A percentile compares a stretch with the other conserved stretches of the same genome.
These are phyloP conservation scores for Penicillium egyptiacum DNA, from an alignment of 495 filamentous ascomycete species.

Conservation along the genomic window DNA sequence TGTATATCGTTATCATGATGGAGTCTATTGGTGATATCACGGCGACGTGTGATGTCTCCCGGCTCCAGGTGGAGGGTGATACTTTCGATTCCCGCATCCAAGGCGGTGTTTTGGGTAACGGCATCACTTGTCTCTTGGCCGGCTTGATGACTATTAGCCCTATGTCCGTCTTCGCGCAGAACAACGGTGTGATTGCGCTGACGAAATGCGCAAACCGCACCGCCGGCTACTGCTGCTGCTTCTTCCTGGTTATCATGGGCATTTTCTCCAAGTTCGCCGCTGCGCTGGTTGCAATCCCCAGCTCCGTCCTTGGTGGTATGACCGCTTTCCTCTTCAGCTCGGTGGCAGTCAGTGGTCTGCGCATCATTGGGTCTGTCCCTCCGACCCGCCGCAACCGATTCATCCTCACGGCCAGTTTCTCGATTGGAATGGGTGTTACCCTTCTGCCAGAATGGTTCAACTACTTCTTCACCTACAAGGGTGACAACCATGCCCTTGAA, in stretches of 20 bases:
- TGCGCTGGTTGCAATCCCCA: slow-evolving; percentile 77
- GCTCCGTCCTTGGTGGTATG: slow-evolving; percentile 84
- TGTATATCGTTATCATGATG: slow-evolving; percentile 86
- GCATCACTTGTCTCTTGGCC: slow-evolving; percentile 77
- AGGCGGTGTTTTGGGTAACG: slow-evolving; percentile 75
- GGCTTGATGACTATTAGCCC: slow-evolving; percentile 83
- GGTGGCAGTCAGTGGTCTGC: slow-evolving; percentile 82
- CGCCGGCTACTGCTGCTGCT: slow-evolving; percentile 73
- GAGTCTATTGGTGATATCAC: slow-evolving; percentile 77
- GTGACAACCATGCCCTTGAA: slow-evolving; percentile 66
- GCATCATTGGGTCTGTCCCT: slow-evolving; percentile 74
- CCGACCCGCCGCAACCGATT: slow-evolving; percentile 88
- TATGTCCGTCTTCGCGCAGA: slow-evolving; percentile 80
- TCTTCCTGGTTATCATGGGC: slow-evolving; percentile 86
- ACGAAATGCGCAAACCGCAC: slow-evolving; percentile 87
- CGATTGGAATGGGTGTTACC: slow-evolving; percentile 78
- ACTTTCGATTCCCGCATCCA: slow-evolving; percentile 88
- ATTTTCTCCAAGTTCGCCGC: slow-evolving; percentile 94
- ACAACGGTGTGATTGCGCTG: slow-evolving; percentile 90
- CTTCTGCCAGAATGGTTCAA: slow-evolving; percentile 76
- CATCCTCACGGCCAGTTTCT: slow-evolving; percentile 75
- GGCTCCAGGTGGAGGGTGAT: slow-evolving; percentile 75
- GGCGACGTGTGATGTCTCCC: slow-evolving; percentile 72
- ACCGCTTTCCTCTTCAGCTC: slow-evolving; percentile 87
- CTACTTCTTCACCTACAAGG: slow-evolving; percentile 72